phyloP scores from a whole-genome alignment of 192 early-diverging fungal genomes.

The Rhizophagus sp. region DNA sequence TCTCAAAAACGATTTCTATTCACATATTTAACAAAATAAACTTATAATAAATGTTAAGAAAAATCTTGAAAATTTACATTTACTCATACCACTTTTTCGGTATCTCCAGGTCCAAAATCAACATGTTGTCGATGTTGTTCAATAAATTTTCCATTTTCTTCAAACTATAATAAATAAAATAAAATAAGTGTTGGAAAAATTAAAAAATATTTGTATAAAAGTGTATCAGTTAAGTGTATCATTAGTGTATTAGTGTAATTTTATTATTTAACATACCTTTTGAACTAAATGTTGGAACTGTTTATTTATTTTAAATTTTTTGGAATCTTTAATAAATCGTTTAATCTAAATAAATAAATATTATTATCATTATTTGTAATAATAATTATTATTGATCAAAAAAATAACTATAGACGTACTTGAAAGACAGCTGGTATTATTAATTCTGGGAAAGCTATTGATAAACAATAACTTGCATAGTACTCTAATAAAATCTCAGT shows the following conservation, averaged over 20 bases:
- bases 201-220: not conserved
- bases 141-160: constrained; percentile 78
- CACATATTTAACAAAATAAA: not conserved
- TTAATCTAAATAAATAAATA: constrained; percentile 49
- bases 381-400: not conserved
- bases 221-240: too few species aligned
- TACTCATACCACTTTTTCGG: constrained; percentile 36
- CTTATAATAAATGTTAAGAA: not conserved
- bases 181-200: not conserved
- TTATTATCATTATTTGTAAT: not conserved
- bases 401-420: constrained; percentile 32
- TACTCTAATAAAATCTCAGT: constrained; percentile 74
- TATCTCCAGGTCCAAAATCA: constrained; percentile 63
- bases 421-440: constrained; percentile 82
- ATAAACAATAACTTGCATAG: constrained; percentile 68
- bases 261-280: constrained; percentile 50
- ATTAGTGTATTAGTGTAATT: too few species aligned
- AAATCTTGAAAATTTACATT: not conserved
- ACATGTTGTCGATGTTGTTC: constrained; percentile 67
- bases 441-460: constrained; percentile 95
- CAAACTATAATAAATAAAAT: constrained; percentile 54
- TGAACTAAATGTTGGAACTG: constrained; percentile 81
- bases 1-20: constrained; percentile 23
- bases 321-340: constrained; percentile 80
- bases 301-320: constrained; percentile 78